Base-by-base conservation (phyloP, 1,284 basidiomycete genomes). In the Ceratobasidium sp. region DNA sequence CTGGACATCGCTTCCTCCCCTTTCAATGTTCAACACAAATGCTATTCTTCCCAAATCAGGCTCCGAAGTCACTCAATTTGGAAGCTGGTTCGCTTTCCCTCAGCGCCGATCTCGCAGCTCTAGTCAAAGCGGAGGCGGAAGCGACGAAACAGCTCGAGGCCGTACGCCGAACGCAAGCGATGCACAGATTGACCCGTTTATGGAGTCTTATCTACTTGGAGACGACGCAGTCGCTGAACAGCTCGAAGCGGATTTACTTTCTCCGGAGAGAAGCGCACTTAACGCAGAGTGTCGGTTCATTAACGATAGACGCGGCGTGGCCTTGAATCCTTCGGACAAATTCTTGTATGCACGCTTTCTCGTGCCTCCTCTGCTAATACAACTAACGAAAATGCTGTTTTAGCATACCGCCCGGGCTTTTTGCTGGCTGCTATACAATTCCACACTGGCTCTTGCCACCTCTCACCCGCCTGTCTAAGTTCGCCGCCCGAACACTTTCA, bases 371-470 rank as follows among this genome's bases (percentile, higher is more conserved):
- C 31, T 17, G 31, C 42, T n/a, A 8, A n/a, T 23, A 17, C 61
- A 45, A 35, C 53, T 47, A 26, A 58, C 47, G 28, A 49, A 20
- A 28, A 10, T 28, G 13, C 51, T 54, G 17, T 35, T 42, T 17
- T 66, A 84, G 83, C 77, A 77, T 86, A 6, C 83, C 84, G 0
- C 81, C 83, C 1, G 84, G 84, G 31, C 78, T 84, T 1, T 85
- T 86, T 67, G 80, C 82, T 2, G 83, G 84, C 3, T 85, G 85
- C 75, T 86, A 85, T 80, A 82, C 83, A 77, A 82, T 86, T 33
- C 83, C 84, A 0, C 84, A 85, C 77, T 86, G 85, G 85, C 80
- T 81, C 1, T 80, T 86, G 33, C 85, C 85, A 2, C 83, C 84
- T 1, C 79, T 85, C 10, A 77, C 79, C 37, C 84, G 82, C 6